Percentiles rank a stretch among this genome's conserved stretches.
Evolutionary conservation across 208 protist genomes (phyloP).

Genomic region (Herpetomonas samuelpessoai): DNA sequence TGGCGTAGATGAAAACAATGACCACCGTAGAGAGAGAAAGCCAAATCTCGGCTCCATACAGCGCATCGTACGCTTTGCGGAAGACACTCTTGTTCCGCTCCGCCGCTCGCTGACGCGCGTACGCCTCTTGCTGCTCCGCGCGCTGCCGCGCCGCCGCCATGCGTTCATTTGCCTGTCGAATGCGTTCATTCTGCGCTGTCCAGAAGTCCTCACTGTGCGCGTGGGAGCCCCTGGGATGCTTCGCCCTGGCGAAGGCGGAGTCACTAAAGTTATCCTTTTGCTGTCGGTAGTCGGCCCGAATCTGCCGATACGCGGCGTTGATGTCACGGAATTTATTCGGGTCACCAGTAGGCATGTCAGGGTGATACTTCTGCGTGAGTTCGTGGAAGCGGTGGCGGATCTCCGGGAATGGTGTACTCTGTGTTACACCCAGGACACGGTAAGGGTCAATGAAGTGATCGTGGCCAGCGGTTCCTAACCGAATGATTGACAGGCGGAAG

Average conservation of each 20-base stretch:
- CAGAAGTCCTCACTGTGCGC: constrained; percentile 44
- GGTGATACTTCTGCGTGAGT: constrained; percentile 66
- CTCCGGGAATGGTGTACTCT: constrained; percentile 48
- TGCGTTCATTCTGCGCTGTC: constrained; percentile 34
- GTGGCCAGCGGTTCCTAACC: constrained; percentile 2
- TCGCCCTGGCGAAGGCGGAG: not conserved
- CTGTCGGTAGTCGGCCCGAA: constrained; percentile 47
- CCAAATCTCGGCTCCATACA: constrained; percentile 49
- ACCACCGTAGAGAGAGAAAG: constrained; percentile 44
- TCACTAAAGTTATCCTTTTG: not conserved
- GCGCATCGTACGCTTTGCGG: constrained; percentile 18
- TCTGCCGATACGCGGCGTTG: constrained; percentile 56
- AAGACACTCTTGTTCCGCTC: constrained; percentile 16
- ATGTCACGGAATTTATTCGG: constrained; percentile 72
- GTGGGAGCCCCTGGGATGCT: not conserved
- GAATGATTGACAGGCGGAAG: constrained; percentile 15
- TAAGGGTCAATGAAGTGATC: constrained; percentile 31
- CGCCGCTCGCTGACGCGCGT: constrained; percentile 8
- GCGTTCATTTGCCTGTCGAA: constrained; percentile 31
- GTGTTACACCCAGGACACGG: constrained; percentile 48
- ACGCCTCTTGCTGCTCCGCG: constrained; percentile 14
- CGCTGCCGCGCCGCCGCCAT: constrained; percentile 20
- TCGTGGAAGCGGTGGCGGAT: constrained; percentile 54
- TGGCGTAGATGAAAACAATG: constrained; percentile 34
- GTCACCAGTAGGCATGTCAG: constrained; percentile 65